Evolutionary conservation across 2,329 filamentous ascomycete genomes (phyloP).

Genomic region (Paramyrothecium sp.): DNA sequence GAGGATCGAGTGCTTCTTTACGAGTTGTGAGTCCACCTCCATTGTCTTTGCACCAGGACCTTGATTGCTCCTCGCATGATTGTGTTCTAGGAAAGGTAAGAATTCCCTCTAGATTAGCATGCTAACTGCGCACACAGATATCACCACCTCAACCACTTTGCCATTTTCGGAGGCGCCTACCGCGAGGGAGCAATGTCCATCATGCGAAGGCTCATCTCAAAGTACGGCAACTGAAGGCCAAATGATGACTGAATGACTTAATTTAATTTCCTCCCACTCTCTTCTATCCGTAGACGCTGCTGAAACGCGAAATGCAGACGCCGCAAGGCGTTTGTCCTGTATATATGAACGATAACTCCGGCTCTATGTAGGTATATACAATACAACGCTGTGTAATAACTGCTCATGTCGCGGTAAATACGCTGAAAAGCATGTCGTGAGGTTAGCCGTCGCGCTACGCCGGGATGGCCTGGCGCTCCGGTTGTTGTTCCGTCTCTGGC

Average conservation of each 20-base stretch:
- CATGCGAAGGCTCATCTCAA: conserved; percentile 70
- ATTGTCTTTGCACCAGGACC: neutral
- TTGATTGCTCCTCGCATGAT: neutral
- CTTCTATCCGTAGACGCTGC: conserved; percentile 19
- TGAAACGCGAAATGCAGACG: conserved; percentile 16
- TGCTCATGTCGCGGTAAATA: neutral
- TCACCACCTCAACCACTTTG: conserved; percentile 87
- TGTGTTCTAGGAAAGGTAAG: neutral
- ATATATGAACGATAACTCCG: conserved; percentile 3
- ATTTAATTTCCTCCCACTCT: conserved; percentile 9
- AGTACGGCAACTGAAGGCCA: conserved; percentile 55
- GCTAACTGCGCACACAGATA: conserved; percentile 52
- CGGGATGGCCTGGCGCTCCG: conserved; percentile 39
- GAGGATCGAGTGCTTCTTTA: conserved; percentile 81
- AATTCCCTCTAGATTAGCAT: too few relatives aligned
- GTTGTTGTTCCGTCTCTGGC: conserved; percentile 17
- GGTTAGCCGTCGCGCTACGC: conserved; percentile 15
- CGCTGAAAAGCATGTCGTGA: too few relatives aligned
- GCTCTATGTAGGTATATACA: neutral
- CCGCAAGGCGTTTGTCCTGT: conserved; percentile 4
- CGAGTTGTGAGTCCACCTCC: conserved; percentile 62
- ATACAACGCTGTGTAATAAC: neutral
- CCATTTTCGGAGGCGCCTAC: conserved; percentile 81
- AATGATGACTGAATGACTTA: conserved; percentile 4
- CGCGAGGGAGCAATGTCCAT: conserved; percentile 73